Conservation (phyloP, 345 rosid genomes). For the Syzygium oleosum region DNA sequence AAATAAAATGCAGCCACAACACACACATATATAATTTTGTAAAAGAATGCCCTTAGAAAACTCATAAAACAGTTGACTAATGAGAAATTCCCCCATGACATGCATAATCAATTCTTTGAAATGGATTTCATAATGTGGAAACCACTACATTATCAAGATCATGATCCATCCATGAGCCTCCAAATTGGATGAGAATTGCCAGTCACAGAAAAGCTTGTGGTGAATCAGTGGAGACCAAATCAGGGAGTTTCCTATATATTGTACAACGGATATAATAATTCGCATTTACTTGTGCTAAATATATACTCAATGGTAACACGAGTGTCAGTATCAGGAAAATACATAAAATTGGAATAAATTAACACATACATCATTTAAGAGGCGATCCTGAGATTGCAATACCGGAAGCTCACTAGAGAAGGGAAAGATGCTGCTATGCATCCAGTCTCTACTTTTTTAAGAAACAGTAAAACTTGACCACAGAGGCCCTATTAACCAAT, state of each 20-base stretch:
- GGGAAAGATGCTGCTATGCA: not conserved
- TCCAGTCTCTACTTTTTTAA: not conserved
- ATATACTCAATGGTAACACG: not conserved
- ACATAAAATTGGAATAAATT: not conserved
- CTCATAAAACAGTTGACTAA: not conserved
- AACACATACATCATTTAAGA: not conserved
- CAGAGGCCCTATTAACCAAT: not conserved
- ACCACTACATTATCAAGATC: not conserved
- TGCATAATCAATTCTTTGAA: not conserved
- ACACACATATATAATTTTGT: not conserved
- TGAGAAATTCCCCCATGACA: not conserved
- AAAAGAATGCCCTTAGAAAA: not conserved
- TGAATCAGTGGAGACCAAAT: not conserved
- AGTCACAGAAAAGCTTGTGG: not conserved
- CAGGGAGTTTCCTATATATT: not conserved
- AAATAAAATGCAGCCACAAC: not conserved
- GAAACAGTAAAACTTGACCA: not conserved
- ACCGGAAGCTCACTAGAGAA: too few relatives aligned
- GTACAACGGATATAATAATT: not conserved
- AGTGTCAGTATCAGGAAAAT: not conserved
- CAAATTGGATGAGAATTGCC: not conserved
- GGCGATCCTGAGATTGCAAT: too few relatives aligned
- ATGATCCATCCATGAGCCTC: not conserved
- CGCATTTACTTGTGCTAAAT: not conserved
- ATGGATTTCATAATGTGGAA: not conserved